Evolutionary conservation across 2,329 filamentous ascomycete species (phyloP).

Genomic region (Colletotrichum navitas): DNA sequence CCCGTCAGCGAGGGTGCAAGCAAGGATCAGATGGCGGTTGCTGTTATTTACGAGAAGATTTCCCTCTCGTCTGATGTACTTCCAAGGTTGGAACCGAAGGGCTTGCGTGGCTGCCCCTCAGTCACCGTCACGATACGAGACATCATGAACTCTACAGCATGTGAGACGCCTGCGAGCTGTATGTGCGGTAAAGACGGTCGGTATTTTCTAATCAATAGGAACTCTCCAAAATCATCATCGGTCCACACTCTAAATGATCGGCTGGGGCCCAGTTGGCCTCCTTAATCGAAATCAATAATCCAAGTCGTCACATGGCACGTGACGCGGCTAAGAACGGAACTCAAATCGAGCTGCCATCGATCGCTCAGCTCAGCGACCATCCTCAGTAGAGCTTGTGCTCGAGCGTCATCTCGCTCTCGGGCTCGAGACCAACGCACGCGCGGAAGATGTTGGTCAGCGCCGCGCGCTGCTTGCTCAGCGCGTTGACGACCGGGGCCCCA

Average conservation of each 20-base stretch:
- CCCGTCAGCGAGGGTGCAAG: background rate
- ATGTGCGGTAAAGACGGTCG: conserved; percentile 35
- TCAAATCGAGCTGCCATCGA: background rate
- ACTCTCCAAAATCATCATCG: background rate
- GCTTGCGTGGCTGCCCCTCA: conserved; percentile 14
- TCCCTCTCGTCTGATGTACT: background rate
- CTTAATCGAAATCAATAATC: background rate
- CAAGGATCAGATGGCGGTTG: background rate
- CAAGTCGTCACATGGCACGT: conserved; percentile 23
- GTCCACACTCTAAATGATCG: conserved; percentile 1
- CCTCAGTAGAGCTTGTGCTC: conserved; percentile 95
- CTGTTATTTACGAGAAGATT: conserved; percentile 1
- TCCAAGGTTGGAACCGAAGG: background rate
- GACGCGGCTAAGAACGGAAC: conserved; percentile 23
- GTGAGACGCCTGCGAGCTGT: conserved; percentile 18
- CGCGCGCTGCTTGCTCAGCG: conserved; percentile 94
- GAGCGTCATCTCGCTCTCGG: conserved; percentile 98
- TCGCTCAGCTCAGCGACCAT: background rate
- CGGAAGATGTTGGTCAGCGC: conserved; percentile 99
- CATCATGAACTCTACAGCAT: conserved; percentile 32
- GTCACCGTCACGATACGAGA: conserved; percentile 10
- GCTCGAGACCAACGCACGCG: conserved; percentile 94
- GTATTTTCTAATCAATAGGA: conserved; percentile 20
- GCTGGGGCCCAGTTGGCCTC: background rate
- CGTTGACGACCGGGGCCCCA: conserved; percentile 95